These are phyloP conservation scores for Lentinula aciculospora DNA, from an alignment of 768 basidiomycete species.

Conservation along the genomic window DNA sequence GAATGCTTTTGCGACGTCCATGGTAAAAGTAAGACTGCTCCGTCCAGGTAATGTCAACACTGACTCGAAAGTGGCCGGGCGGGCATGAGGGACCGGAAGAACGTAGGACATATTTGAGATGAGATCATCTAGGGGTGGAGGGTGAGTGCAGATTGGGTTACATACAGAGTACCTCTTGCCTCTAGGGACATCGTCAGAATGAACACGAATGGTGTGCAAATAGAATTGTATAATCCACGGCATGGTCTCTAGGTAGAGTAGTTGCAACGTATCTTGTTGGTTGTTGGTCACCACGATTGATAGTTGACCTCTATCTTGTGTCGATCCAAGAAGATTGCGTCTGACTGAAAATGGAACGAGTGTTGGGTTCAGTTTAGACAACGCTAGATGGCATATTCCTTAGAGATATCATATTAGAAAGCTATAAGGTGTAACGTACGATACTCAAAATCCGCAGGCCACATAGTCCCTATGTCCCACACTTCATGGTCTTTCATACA, in stretches of 20 bases:
- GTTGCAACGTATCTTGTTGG: conserved; percentile 31
- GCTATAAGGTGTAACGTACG: conserved; percentile 34
- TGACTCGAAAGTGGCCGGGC: conserved; percentile 75
- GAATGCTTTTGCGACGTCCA: conserved; percentile 80
- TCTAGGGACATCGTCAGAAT: conserved; percentile 37
- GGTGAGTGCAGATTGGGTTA: background rate
- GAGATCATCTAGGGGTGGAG: conserved; percentile 46
- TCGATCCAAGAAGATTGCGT: conserved; percentile 67
- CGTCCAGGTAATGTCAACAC: conserved; percentile 64
- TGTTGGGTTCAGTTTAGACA: conserved; percentile 28
- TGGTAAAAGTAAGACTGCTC: conserved; percentile 54
- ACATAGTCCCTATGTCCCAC: conserved; percentile 52
- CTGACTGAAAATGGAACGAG: conserved; percentile 54
- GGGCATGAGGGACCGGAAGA: conserved; percentile 60
- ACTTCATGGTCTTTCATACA: conserved; percentile 32
- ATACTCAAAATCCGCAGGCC: conserved; percentile 56
- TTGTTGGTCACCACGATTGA: conserved; percentile 63
- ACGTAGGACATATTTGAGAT: conserved; percentile 63
- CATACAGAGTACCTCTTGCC: conserved; percentile 12
- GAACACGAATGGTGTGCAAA: conserved; percentile 67
- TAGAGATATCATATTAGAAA: background rate
- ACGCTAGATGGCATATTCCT: conserved; percentile 21
- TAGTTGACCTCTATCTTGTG: conserved; percentile 74
- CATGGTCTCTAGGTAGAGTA: conserved; percentile 84
- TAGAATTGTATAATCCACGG: conserved; percentile 91